Base-by-base conservation (phyloP, 805 yeast genomes). In the Zygoascus bituminiphila region DNA sequence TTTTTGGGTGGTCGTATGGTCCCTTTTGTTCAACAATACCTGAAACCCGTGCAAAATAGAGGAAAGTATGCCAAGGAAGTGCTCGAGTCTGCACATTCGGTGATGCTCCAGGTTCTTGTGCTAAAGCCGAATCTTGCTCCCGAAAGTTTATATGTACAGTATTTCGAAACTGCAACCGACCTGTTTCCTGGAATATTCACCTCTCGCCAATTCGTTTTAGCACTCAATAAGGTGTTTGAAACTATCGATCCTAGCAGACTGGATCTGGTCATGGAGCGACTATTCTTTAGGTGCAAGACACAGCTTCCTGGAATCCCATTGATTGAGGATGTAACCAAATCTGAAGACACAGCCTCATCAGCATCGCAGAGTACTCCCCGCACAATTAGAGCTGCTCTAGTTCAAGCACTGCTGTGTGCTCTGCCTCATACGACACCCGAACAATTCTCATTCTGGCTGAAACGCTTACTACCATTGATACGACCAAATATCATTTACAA, bases 41-140 rank as follows among this genome's bases (percentile, higher is more conserved):
- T 58, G 55, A 45, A 35, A 7, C 60, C 60, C 6, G 17, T 15
- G 10, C 25, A 29, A 15, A 19, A 41, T 17, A 7, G 4, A 4
- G 23, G 15, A 2, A 33, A 54, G 59, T 10, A 41, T 46, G 9
- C 51, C 57, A 17, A n/a, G 12, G 23, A 43, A 1, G 54, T 78
- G 4, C 62, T 80, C 9, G 91, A 84, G 58, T 76, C 82, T 0
- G 70, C 80, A 1, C 91, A 84, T 59, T 79, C 88, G 0, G 82
- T 81, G 0, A 65, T 73, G 58, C 58, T 78, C 4, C 65, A 68
- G 53, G 58, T 3, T 51, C 7, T 54, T 52, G 12, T 31, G 50
- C 17, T 43, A 36, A 26, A 33, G 47, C 45, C 15, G 21, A 26
- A 1, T 26, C 24, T 14, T 31, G 44, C 40, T 22, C 49, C 50